These are phyloP conservation scores for Podospora australis DNA, from an alignment of 495 filamentous ascomycete species.

Conservation along the genomic window DNA sequence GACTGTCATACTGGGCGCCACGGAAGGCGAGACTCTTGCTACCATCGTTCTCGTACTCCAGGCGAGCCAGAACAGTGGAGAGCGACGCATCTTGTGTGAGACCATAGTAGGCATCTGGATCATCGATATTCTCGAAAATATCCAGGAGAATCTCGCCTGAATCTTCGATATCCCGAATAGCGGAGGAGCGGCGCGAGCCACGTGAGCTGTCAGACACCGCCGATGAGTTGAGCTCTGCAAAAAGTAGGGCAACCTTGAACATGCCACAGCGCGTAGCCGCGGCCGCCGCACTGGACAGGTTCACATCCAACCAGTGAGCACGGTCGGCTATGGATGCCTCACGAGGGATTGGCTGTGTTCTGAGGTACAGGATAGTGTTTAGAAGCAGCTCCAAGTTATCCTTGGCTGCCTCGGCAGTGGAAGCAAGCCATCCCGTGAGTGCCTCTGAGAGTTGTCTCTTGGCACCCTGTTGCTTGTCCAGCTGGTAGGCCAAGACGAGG, in stretches of 20 bases:
- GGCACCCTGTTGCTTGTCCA: slow-evolving; percentile 40
- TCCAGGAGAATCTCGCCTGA: slow-evolving; percentile 63
- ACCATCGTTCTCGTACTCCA: slow-evolving; percentile 89
- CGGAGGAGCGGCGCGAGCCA: slow-evolving; percentile 65
- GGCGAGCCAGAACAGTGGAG: slow-evolving; percentile 64
- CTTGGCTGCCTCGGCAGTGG: slow-evolving; percentile 32
- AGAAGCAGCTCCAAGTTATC: slow-evolving; percentile 57
- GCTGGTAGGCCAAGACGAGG: slow-evolving; percentile 55
- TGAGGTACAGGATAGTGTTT: slow-evolving; percentile 78
- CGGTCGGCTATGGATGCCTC: slow-evolving; percentile 76
- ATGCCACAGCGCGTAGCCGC: slow-evolving; percentile 79
- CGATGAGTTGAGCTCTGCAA: slow-evolving; percentile 66
- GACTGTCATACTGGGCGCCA: slow-evolving; percentile 84
- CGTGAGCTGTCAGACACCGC: slow-evolving; percentile 52
- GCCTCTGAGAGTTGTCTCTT: slow-evolving; percentile 46
- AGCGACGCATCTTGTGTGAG: slow-evolving; percentile 72
- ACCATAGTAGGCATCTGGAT: slow-evolving; percentile 95
- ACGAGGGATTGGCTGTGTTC: slow-evolving; percentile 66
- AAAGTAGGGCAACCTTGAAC: slow-evolving; percentile 78
- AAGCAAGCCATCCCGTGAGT: slow-evolving; percentile 43
- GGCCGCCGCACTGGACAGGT: slow-evolving; percentile 62
- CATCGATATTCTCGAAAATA: slow-evolving; percentile 86
- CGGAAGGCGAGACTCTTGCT: slow-evolving; percentile 84
- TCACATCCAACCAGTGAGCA: slow-evolving; percentile 76
- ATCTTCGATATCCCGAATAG: slow-evolving; percentile 44